phyloP scores from a whole-genome alignment of 108 stramenopile genomes.

The Pseudonitzschia delicatissima region DNA sequence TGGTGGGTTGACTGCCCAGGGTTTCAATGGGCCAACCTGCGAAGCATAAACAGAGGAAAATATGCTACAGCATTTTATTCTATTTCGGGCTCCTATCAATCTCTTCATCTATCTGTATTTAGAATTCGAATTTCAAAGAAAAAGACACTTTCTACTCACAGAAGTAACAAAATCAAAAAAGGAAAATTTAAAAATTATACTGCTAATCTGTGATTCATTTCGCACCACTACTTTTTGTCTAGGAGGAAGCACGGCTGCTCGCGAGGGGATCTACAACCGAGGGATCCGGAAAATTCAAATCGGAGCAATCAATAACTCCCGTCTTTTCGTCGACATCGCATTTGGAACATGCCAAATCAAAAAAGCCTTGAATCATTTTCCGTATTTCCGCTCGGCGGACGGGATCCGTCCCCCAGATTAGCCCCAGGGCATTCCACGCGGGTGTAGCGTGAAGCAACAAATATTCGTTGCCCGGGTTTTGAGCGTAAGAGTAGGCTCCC shows the following conservation, averaged over 20 bases:
- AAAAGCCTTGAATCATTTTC: constrained; percentile 44
- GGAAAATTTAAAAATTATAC: too few species aligned
- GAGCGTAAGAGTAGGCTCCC: constrained; percentile 76
- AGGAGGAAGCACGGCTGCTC: constrained; percentile 29
- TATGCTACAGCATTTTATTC: neutral
- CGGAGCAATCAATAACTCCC: constrained; percentile 44
- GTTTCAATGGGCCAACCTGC: constrained; percentile 63
- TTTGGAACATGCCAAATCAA: constrained; percentile 50
- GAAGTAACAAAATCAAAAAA: too few species aligned
- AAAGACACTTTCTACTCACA: too few species aligned
- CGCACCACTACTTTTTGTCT: neutral
- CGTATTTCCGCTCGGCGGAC: constrained; percentile 25
- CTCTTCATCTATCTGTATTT: too few species aligned
- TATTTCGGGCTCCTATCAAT: too few species aligned
- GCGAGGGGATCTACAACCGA: constrained; percentile 50
- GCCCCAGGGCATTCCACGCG: constrained; percentile 75
- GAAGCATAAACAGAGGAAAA: neutral
- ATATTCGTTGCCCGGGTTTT: constrained; percentile 83
- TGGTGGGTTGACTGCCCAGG: constrained; percentile 88
- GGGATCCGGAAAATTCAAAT: constrained; percentile 79
- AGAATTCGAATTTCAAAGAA: too few species aligned
- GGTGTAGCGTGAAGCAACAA: constrained; percentile 82
- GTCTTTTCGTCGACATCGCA: constrained; percentile 16
- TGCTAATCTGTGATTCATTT: too few species aligned
- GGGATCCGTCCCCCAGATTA: constrained; percentile 71